Conservation (phyloP, 2,329 filamentous ascomycete genomes). For the Chalaropsis thielavioides region DNA sequence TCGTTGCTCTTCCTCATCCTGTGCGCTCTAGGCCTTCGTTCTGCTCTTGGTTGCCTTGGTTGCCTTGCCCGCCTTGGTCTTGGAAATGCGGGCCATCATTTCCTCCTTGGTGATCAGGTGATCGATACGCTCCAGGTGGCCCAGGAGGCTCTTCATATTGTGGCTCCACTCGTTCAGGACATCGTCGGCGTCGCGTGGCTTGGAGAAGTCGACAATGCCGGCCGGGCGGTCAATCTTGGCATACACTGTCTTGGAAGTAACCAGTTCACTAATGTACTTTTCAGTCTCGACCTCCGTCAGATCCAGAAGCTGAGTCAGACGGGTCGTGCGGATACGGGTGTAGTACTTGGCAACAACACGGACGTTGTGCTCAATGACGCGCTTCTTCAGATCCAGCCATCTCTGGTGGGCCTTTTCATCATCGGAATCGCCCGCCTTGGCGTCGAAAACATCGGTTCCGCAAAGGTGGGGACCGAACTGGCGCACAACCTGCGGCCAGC, state of each 20-base stretch:
- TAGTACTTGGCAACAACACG: conserved; percentile 98
- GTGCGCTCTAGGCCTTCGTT: conserved; percentile 22
- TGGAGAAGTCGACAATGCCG: conserved; percentile 82
- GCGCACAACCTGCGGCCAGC: conserved; percentile 86
- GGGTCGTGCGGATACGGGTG: conserved; percentile 85
- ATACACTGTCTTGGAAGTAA: conserved; percentile 94
- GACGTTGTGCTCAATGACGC: conserved; percentile 98
- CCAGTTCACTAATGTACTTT: conserved; percentile 95
- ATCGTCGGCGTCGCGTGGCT: conserved; percentile 88
- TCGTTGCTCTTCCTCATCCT: not conserved
- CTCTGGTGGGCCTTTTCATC: conserved; percentile 72
- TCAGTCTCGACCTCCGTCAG: conserved; percentile 91
- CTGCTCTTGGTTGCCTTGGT: conserved; percentile 26
- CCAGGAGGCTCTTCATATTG: conserved; percentile 89
- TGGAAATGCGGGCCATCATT: conserved; percentile 88
- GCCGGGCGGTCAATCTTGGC: conserved; percentile 95
- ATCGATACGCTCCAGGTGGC: conserved; percentile 78
- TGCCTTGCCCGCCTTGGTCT: conserved; percentile 26
- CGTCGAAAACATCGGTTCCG: conserved; percentile 78
- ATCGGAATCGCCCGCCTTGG: conserved; percentile 44
- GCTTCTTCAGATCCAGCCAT: conserved; percentile 92
- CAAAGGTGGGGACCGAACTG: conserved; percentile 80
- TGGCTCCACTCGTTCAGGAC: conserved; percentile 96
- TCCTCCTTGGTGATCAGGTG: conserved; percentile 99
- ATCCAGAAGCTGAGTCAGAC: conserved; percentile 80